Conservation (phyloP, 257 asterid species). For the Paraleonurus japonicus region DNA sequence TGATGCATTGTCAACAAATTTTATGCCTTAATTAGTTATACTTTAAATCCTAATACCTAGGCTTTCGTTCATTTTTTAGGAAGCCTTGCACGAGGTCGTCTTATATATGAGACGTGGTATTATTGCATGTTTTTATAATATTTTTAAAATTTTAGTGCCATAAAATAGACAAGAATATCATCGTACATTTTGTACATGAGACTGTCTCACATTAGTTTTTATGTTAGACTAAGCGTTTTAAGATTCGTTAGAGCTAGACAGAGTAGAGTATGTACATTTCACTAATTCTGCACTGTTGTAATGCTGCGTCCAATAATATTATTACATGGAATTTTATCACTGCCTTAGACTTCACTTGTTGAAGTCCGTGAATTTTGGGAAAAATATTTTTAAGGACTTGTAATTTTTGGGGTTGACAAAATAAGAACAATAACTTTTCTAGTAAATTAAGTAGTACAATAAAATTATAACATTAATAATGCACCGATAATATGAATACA, state of each 20-base stretch:
- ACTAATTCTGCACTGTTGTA: not conserved
- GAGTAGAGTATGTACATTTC: not conserved
- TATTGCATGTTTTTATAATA: not conserved
- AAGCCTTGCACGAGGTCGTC: too few species aligned
- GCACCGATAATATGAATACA: too few species aligned
- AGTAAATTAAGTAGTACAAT: too few species aligned
- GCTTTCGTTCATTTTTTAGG: constrained; percentile 4
- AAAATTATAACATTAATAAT: too few species aligned
- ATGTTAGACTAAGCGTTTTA: not conserved
- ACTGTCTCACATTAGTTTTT: not conserved
- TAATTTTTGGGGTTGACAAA: too few species aligned
- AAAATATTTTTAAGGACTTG: too few species aligned
- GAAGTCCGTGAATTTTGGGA: not conserved
- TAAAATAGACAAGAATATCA: not conserved
- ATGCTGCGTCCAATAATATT: not conserved
- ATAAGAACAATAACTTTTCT: too few species aligned
- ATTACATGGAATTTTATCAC: not conserved
- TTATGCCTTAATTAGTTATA: constrained; percentile 38
- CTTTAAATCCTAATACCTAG: constrained; percentile 28
- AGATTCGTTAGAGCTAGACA: not conserved
- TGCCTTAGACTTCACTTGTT: not conserved
- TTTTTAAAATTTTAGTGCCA: not conserved
- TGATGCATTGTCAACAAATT: constrained; percentile 48
- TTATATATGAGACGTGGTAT: not conserved
- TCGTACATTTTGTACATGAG: too few species aligned